Base-by-base conservation (phyloP, 306 rosid species). In the Albizia julibrissin region DNA sequence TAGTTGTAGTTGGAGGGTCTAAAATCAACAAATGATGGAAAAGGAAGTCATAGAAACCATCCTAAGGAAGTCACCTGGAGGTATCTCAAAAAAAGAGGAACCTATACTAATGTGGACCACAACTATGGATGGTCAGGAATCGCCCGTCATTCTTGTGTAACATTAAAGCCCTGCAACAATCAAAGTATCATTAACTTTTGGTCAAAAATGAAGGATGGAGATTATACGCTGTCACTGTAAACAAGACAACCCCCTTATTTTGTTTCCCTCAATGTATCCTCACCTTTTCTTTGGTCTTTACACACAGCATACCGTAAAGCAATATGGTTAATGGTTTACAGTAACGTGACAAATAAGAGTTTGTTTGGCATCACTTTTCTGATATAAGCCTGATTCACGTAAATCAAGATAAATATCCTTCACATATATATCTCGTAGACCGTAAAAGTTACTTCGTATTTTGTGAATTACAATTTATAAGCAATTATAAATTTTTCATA, bases 91-190 rank as follows among this genome's bases (percentile, higher is more conserved):
- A 81, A 69, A 74, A 81, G 75, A 1, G 0, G 9, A n/a, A 4
- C 33, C 33, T 68, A 49, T 31, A 24, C 69, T 19, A 21, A 50
- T 5, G 7, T 31, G 10, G 70, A 5, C 39, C 34, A 31, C 18
- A 65, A 65, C 43, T 81, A 59, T 81, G 70, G 80, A 84, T 81
- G 84, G 72, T 67, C 27, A 34, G 26, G 13, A 65, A 31, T 65
- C 42, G 3, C 70, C 42, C 18, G 18, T 8, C 3, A 33, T 62
- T 84, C 69, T 79, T 65, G 84, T 65, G 84, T 72, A 27, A 56
- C 56, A 31, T 58, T 72, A 39, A 73, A 52, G 61, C 46, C 18
- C 21, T 58, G 44, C 79, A 50, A 72, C 24, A 50, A 18, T 26
- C 67, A 44, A 15, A 13, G 27, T 19, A 24, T 77, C 79, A 44